Percentiles rank a stretch among this genome's conserved stretches.
Evolutionary conservation across 2,329 filamentous ascomycete species (phyloP).

Genomic region (Apiospora saccharicola): DNA sequence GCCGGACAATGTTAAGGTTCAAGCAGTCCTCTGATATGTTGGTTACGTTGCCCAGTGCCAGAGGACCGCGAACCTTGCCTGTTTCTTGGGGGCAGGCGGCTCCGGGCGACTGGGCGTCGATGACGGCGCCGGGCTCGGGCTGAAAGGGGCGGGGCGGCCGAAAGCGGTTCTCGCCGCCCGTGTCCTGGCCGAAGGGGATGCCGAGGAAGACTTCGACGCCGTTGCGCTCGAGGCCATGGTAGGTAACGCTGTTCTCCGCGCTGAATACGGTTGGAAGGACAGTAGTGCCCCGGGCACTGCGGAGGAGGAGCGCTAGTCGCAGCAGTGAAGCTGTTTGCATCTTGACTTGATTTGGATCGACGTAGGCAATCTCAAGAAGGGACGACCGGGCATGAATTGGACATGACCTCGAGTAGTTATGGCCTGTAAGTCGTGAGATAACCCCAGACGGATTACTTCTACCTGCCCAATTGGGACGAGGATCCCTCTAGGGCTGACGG

Average conservation of each 20-base stretch:
- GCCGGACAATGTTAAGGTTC: conserved; percentile 46
- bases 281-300: background rate
- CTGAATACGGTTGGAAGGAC: background rate
- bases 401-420: background rate
- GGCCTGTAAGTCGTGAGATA: background rate
- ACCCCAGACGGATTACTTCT: background rate
- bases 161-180: conserved; percentile 53
- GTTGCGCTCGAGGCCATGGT: conserved; percentile 51
- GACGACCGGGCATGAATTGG: background rate
- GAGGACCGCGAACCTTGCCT: conserved; percentile 38
- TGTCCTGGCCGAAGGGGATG: conserved; percentile 57
- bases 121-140: conserved; percentile 40
- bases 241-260: conserved; percentile 44
- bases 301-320: background rate
- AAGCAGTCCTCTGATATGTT: conserved; percentile 39
- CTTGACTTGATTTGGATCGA: background rate
- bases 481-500: background rate
- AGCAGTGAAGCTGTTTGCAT: background rate
- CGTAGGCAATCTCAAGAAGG: background rate
- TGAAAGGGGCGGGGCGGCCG: conserved; percentile 50
- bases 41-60: conserved; percentile 47
- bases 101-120: conserved; percentile 50
- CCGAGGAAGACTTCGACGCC: conserved; percentile 55
- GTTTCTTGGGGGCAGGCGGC: conserved; percentile 53
- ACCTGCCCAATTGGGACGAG: background rate